Percentiles rank a stretch among this genome's conserved stretches.
These are phyloP conservation scores for Alloascoidea hylecoeti DNA, from an alignment of 805 yeast species.

Conservation along the genomic window DNA sequence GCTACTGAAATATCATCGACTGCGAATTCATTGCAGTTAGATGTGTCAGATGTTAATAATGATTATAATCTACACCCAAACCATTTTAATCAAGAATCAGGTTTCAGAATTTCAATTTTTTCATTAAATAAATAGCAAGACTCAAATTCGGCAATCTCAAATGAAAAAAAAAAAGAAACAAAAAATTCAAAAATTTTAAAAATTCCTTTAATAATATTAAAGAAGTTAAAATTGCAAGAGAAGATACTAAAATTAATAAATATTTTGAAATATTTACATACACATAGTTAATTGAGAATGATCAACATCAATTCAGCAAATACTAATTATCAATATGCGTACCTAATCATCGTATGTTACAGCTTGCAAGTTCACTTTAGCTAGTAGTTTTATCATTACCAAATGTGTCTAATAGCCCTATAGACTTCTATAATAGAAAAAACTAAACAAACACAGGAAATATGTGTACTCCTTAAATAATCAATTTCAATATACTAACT, in stretches of 20 bases:
- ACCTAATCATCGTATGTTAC: too few relatives aligned
- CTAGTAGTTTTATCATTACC: too few relatives aligned
- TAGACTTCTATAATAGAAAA: too few relatives aligned
- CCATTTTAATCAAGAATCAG: neutral
- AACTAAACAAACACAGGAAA: too few relatives aligned
- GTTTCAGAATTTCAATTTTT: too few relatives aligned
- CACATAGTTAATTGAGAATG: conserved; percentile 12
- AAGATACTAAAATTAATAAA: conserved; percentile 26
- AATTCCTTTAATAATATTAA: conserved; percentile 21
- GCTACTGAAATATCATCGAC: neutral
- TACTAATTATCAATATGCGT: too few relatives aligned
- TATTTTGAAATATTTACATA: conserved; percentile 15
- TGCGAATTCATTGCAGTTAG: neutral
- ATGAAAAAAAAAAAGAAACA: conserved; percentile 9
- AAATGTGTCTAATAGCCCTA: too few relatives aligned
- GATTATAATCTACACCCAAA: too few relatives aligned
- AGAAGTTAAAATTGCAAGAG: conserved; percentile 26
- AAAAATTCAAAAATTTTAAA: conserved; percentile 16
- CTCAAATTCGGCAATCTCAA: conserved; percentile 5
- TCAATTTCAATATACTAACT: too few relatives aligned
- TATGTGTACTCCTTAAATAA: too few relatives aligned
- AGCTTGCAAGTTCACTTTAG: too few relatives aligned
- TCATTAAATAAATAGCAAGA: neutral
- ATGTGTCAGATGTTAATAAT: neutral
- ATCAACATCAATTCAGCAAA: too few relatives aligned